A percentile compares a stretch with the other conserved stretches of the same genome.
phyloP scores from a whole-genome alignment of 495 filamentous ascomycete species.

The Glonium stellatum region DNA sequence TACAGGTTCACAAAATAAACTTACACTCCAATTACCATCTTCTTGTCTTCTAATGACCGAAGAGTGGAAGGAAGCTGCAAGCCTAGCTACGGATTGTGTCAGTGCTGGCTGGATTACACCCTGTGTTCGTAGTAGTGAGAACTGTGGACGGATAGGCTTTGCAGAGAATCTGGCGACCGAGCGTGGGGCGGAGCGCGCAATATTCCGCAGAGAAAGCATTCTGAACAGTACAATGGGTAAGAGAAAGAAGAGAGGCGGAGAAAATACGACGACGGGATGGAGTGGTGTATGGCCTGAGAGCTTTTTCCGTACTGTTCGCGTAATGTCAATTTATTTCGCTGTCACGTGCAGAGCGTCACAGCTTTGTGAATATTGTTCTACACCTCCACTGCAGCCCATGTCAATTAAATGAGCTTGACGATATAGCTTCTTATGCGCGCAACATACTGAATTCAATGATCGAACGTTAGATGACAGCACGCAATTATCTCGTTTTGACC shows the following conservation, averaged over 20 bases:
- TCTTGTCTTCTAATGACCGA: conserved; percentile 34
- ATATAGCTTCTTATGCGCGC: no score
- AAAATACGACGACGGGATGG: background rate
- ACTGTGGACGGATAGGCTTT: conserved; percentile 47
- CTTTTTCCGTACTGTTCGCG: conserved; percentile 11
- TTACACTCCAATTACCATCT: conserved; percentile 22
- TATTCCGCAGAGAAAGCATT: conserved; percentile 70
- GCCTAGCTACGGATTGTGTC: conserved; percentile 49
- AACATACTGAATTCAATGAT: no score
- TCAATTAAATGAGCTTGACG: background rate
- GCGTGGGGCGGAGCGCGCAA: conserved; percentile 66
- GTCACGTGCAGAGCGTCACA: conserved; percentile 16
- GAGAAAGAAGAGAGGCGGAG: background rate
- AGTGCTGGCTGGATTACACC: conserved; percentile 44
- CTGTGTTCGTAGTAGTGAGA: conserved; percentile 41
- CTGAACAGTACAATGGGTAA: conserved; percentile 33
- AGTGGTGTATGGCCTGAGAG: background rate
- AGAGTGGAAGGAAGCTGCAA: conserved; percentile 65
- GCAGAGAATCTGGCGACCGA: conserved; percentile 54
- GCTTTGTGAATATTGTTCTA: conserved; percentile 6
- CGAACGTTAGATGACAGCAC: no score
- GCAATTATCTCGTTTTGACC: no score
- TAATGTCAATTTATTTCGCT: conserved; percentile 8
- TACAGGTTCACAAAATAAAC: conserved; percentile 38
- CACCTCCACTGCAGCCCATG: conserved; percentile 13